Evolutionary conservation across 805 yeast genomes (phyloP).

Genomic region (Jamesozyma jinghongensis): DNA sequence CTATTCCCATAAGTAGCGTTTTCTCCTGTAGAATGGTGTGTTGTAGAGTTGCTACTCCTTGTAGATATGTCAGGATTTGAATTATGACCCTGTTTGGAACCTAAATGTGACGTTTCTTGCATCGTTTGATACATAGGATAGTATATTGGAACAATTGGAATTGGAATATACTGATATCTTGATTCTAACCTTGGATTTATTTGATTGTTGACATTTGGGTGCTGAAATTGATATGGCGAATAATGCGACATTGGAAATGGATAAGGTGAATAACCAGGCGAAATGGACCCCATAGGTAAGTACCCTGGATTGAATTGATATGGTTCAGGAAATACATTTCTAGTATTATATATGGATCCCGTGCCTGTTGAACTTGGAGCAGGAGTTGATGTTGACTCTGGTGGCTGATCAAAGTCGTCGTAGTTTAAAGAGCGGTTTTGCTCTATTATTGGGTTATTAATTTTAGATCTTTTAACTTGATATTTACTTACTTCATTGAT

Average conservation of each 20-base stretch:
- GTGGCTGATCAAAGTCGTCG: slow-evolving; percentile 26
- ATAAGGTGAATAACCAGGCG: too few species aligned
- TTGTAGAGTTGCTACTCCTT: neutral
- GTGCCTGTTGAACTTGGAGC: neutral
- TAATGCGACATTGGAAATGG: too few species aligned
- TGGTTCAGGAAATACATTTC: neutral
- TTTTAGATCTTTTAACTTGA: neutral
- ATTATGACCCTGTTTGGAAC: neutral
- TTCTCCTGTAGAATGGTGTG: slow-evolving; percentile 23
- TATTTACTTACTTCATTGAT: neutral
- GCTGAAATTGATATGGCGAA: too few species aligned
- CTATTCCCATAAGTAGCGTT: slow-evolving; percentile 21
- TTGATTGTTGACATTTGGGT: too few species aligned
- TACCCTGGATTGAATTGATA: too few species aligned
- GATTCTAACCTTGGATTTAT: neutral
- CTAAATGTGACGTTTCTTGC: too few species aligned
- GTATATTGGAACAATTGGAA: neutral
- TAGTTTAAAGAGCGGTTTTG: slow-evolving; percentile 13
- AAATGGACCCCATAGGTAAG: too few species aligned
- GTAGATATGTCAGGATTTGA: neutral
- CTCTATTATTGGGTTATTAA: neutral
- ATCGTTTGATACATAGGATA: neutral
- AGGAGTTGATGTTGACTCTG: slow-evolving; percentile 28
- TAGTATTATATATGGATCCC: neutral
- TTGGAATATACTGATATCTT: neutral